Conservation (phyloP, 805 yeast genomes). For the Candida golubevii region DNA sequence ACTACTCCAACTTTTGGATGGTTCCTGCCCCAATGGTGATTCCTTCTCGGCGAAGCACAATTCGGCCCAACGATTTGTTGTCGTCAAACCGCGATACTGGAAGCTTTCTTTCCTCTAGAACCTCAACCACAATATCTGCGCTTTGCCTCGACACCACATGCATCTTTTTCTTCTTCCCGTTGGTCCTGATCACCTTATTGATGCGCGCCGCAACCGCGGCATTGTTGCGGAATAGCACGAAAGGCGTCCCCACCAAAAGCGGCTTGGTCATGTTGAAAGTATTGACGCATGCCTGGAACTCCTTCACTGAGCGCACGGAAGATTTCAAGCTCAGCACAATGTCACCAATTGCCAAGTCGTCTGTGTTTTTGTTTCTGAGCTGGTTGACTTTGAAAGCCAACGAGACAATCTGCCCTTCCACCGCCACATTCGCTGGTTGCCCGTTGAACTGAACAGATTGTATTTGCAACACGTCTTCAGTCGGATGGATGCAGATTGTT, state of each 20-base stretch:
- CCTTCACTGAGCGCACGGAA: constrained; percentile 23
- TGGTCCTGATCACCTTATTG: constrained; percentile 34
- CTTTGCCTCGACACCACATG: constrained; percentile 58
- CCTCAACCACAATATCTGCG: constrained; percentile 54
- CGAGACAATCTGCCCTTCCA: constrained; percentile 61
- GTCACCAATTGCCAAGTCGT: constrained; percentile 62
- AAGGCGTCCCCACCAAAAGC: constrained; percentile 71
- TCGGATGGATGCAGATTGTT: constrained; percentile 53
- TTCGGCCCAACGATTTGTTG: constrained; percentile 54
- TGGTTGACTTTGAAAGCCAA: constrained; percentile 43
- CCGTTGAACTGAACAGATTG: constrained; percentile 34
- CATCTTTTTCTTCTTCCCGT: constrained; percentile 42
- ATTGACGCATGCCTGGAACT: constrained; percentile 26
- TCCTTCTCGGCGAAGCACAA: constrained; percentile 69
- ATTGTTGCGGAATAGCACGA: constrained; percentile 74
- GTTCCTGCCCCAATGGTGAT: constrained; percentile 64
- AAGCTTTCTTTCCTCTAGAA: constrained; percentile 42
- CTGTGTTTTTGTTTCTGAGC: constrained; percentile 46
- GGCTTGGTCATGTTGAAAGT: constrained; percentile 57
- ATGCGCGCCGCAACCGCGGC: constrained; percentile 68
- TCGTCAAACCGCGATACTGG: constrained; percentile 50
- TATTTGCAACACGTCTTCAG: constrained; percentile 40
- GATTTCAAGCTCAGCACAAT: constrained; percentile 30
- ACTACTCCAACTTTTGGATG: constrained; percentile 23
- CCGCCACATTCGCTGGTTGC: constrained; percentile 44